These are phyloP conservation scores for Calonectria pteridis DNA, from an alignment of 2,329 filamentous ascomycete species.

Conservation along the genomic window DNA sequence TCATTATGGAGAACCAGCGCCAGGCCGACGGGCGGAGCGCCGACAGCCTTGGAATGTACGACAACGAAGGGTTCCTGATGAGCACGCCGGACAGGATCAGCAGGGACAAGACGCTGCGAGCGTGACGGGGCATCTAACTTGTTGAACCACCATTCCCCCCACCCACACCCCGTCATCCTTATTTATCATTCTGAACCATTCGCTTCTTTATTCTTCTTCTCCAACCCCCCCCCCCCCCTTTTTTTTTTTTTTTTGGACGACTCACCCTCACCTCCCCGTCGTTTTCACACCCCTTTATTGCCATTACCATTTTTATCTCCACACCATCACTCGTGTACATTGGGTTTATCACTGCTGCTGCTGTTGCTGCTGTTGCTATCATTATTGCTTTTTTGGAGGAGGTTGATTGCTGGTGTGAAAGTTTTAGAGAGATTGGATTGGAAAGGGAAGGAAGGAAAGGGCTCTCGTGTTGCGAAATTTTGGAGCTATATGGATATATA, in stretches of 20 bases:
- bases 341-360: neutral
- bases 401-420: neutral
- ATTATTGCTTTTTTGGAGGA: neutral
- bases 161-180: conserved; percentile 1
- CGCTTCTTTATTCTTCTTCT: neutral
- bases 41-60: conserved; percentile 59
- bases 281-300: neutral
- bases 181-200: neutral
- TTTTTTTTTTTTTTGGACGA: neutral
- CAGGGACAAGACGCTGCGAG: conserved; percentile 46
- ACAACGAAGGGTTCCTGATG: conserved; percentile 60
- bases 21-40: conserved; percentile 46
- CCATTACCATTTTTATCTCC: neutral
- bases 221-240: too few relatives aligned
- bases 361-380: neutral
- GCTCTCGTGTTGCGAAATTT: neutral
- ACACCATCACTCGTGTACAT: neutral
- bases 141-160: too few relatives aligned
- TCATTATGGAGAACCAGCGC: conserved; percentile 40
- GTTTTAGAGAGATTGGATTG: neutral
- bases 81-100: conserved; percentile 56
- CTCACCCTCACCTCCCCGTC: neutral
- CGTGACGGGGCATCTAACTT: conserved; percentile 35
- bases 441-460: neutral
- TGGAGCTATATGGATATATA: conserved; percentile 3